Evolutionary conservation across 2,329 filamentous ascomycete species (phyloP), one percentile per base, ranked within the genome.

Genomic region (Diaporthe citrichinensis): DNA sequence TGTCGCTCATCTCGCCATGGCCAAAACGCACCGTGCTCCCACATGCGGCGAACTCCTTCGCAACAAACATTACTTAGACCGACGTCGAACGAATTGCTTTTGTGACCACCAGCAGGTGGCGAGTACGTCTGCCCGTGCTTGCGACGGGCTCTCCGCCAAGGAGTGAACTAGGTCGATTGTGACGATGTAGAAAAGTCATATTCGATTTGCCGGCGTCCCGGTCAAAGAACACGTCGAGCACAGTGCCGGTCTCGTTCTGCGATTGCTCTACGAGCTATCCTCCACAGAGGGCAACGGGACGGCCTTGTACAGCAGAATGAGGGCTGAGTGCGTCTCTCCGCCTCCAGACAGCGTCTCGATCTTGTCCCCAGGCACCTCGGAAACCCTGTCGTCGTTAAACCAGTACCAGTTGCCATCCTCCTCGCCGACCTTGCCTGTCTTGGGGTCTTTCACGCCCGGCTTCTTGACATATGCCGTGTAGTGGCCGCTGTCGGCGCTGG

Each of bases 381-480:
- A 92, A 46, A 99, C 97, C 87, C 95, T 97, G 83, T 99, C 96
- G 81, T 99, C 97, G 84, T 99, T 98, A 90, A 99, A 99, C 96
- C 97, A 99, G 96, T 97, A 99, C 97, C 97, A 99, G 81, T 95
- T 98, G 79, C 94, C 95, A 82, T 98, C 95, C 82, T 98, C 95
- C 81, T 94, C 92, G 72, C 91, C 92, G 80, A 91, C 88, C 87
- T 95, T 94, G 79, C 94, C 95, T 28, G 93, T 94, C 81, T 92
- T 91, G 23, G 93, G 89, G 79, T 97, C 94, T 75, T 95, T 86
- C 14, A 88, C 86, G 0, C 91, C 93, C 77, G 93, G 89, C 90
- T 99, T 98, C 90, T 98, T 99, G 79, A 99, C 94, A 83, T 98
- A 99, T 0, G 96, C 93, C 6, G 97, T 99, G 88, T 99, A 99